Conservation (phyloP, 2,329 filamentous ascomycete genomes). For the Neonectria faginata region DNA sequence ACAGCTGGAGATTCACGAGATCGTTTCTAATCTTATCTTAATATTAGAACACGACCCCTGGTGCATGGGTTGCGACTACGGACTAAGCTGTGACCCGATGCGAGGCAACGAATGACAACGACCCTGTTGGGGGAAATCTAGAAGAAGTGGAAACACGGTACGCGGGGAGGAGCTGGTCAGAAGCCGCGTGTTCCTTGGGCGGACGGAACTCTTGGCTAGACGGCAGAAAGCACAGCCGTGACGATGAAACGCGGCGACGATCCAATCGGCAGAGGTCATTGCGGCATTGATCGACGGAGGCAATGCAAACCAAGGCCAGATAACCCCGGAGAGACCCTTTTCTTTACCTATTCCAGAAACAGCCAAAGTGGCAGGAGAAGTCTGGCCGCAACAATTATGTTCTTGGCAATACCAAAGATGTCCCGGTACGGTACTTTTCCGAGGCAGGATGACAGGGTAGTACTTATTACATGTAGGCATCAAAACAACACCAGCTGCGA, state of each 20-base stretch:
- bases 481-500: neutral
- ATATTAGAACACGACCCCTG: constrained; percentile 1
- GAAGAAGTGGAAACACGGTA: neutral
- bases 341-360: neutral
- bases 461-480: constrained; percentile 5
- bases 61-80: neutral
- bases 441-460: neutral
- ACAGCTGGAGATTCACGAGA: neutral
- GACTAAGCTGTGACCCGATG: neutral
- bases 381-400: neutral
- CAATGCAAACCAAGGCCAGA: constrained; percentile 1
- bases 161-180: neutral
- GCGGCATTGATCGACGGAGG: constrained; percentile 1
- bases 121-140: neutral
- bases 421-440: neutral
- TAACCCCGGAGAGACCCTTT: neutral
- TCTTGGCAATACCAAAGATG: constrained; percentile 1
- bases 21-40: neutral
- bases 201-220: neutral
- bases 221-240: constrained; percentile 6
- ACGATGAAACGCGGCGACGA: neutral
- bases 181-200: neutral
- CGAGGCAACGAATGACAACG: neutral
- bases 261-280: neutral
- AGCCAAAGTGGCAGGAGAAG: neutral